Evolutionary conservation across 768 basidiomycete species (phyloP).

Genomic region (Rhizopogon vinicolor): DNA sequence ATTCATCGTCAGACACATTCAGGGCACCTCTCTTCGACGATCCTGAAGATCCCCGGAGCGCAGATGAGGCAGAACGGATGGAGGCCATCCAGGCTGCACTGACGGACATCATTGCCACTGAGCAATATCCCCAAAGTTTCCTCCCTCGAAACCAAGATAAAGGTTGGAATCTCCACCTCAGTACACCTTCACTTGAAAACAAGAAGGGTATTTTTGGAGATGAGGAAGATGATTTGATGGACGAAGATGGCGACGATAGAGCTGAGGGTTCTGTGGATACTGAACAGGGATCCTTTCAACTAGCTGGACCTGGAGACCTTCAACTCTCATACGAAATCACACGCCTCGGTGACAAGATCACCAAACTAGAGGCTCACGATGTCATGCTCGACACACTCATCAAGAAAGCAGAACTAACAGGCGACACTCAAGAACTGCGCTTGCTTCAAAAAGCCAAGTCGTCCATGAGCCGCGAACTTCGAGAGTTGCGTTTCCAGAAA

Average conservation of each 20-base stretch:
- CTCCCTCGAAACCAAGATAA: constrained; percentile 6
- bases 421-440: constrained; percentile 80
- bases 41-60: constrained; percentile 56
- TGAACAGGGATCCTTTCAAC: constrained; percentile 54
- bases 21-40: constrained; percentile 80
- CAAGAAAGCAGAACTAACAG: constrained; percentile 92
- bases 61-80: constrained; percentile 78
- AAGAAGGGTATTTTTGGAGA: constrained; percentile 31
- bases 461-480: constrained; percentile 75
- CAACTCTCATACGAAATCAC: constrained; percentile 84
- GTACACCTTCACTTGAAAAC: constrained; percentile 10
- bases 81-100: constrained; percentile 96
- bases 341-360: constrained; percentile 71
- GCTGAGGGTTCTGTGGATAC: constrained; percentile 19
- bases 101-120: constrained; percentile 90
- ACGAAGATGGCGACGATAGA: constrained; percentile 38
- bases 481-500: constrained; percentile 86
- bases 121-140: constrained; percentile 43
- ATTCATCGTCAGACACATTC: constrained; percentile 45
- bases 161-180: constrained; percentile 3
- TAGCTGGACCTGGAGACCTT: constrained; percentile 86
- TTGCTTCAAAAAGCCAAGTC: constrained; percentile 80
- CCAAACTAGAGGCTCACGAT: constrained; percentile 75
- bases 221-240: constrained; percentile 38
- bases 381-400: constrained; percentile 82